Percentiles rank a stretch among this genome's conserved stretches.
phyloP scores from a whole-genome alignment of 2,329 filamentous ascomycete species.

The Ampelomyces quisqualis region DNA sequence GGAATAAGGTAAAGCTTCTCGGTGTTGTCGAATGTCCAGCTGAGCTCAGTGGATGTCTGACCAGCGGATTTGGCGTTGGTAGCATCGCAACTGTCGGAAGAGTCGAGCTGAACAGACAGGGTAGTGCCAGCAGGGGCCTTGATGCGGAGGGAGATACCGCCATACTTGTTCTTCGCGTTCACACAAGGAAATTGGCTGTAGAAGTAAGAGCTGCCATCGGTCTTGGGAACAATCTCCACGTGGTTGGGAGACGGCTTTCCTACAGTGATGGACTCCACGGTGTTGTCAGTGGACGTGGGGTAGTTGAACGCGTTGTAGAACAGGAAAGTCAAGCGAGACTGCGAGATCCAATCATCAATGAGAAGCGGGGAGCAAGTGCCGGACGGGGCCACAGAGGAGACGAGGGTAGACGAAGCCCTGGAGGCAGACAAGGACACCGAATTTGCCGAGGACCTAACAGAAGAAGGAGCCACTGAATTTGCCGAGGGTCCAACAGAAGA shows the following conservation, averaged over 20 bases:
- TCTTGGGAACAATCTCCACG: constrained; percentile 54
- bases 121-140: constrained; percentile 55
- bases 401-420: constrained; percentile 2
- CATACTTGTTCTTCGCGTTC: constrained; percentile 53
- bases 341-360: constrained; percentile 63
- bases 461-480: too few relatives aligned
- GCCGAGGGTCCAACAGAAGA: constrained; percentile 5
- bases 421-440: neutral
- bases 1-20: constrained; percentile 62
- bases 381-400: constrained; percentile 5
- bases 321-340: constrained; percentile 62
- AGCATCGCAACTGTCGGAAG: constrained; percentile 50
- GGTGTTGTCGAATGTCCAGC: constrained; percentile 62
- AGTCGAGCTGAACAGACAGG: constrained; percentile 55
- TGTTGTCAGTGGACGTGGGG: constrained; percentile 58
- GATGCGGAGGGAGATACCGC: constrained; percentile 59
- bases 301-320: constrained; percentile 61
- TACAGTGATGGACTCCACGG: constrained; percentile 60
- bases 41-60: constrained; percentile 52
- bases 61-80: constrained; percentile 38
- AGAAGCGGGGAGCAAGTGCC: constrained; percentile 50
- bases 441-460: neutral
- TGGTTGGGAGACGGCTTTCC: constrained; percentile 47
- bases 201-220: constrained; percentile 55
- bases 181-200: constrained; percentile 59